Evolutionary conservation across 176 grass and related monocot species (phyloP).

Genomic region (Tillandsia leiboldiana): DNA sequence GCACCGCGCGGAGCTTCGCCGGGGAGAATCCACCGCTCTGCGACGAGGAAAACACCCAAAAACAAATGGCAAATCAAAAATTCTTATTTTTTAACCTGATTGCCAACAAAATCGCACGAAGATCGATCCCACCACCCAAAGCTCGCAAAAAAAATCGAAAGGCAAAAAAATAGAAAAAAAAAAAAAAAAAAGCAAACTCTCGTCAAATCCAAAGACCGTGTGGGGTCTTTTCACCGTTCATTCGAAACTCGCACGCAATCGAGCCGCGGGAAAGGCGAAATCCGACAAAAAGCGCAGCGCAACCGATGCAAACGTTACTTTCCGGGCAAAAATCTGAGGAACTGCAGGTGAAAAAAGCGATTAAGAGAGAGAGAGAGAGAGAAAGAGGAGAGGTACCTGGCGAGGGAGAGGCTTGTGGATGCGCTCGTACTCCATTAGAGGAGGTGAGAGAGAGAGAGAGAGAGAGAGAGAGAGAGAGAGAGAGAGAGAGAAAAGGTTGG

Average conservation of each 20-base stretch:
- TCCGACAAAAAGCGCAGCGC: not conserved
- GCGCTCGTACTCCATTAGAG: not conserved
- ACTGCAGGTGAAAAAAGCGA: not conserved
- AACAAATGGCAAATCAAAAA: not conserved
- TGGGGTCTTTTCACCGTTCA: not conserved
- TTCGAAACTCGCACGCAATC: not conserved
- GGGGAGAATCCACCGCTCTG: slow-evolving; percentile 1
- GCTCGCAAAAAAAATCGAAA: not conserved
- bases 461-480: too few species aligned
- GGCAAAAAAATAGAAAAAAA: not conserved
- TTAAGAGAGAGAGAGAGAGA: not conserved
- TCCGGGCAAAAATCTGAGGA: not conserved
- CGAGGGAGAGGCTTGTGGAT: not conserved
- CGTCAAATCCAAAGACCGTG: not conserved
- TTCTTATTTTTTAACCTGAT: not conserved
- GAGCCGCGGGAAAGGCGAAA: not conserved
- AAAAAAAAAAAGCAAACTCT: not conserved
- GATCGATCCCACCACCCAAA: too few species aligned
- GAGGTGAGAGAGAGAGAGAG: not conserved
- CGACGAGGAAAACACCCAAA: not conserved
- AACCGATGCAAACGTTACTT: not conserved
- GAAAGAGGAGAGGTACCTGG: not conserved
- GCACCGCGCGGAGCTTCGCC: not conserved
- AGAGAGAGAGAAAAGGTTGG: not conserved
- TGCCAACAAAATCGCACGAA: too few species aligned